Evolutionary conservation across 2,329 filamentous ascomycete species (phyloP), one percentile per base, ranked within the genome.

Genomic region (Magnaporthiopsis rhizophila): DNA sequence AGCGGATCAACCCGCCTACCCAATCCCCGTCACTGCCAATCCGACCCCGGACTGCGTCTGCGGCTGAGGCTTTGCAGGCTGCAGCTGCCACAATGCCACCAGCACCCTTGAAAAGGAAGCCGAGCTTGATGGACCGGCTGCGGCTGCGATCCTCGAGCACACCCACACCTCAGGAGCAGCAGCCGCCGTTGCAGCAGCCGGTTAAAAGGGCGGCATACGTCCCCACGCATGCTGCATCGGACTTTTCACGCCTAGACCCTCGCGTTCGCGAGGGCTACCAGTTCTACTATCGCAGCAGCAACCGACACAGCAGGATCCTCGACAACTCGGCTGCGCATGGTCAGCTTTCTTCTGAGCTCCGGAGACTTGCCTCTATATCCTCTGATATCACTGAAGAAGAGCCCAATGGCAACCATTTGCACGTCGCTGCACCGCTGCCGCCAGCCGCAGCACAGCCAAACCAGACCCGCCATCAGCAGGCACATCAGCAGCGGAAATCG

Each of bases 151-250:
- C 58, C 58, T 12, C 58, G 21, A 28, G 26, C 26, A 64, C 36
- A 26, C 18, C 24, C 26, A 9, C 34, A 4, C n/a, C 53, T 3
- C n/a, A 11, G 53, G 32, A 26, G 21, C 13, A 32, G 12, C 61
- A 56, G 15, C 24, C 50, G 45, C 28, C n/a, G n/a, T n/a, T 45
- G 26, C 15, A 7, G 15, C 26, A 34, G 34, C 34, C 24, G 26
- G n/a, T 34, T n/a, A 34, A 36, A 58, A 59, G n/a, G 9, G 36
- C 64, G 12, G 28, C 28, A 4, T 68, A 68, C 34, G 63, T 68
- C 0, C 67, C 67, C 1, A 63, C 18, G 56, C 67, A 68, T 45
- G 67, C 67, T 5, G 67, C 50, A 12, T 34, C 65, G 12, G 67
- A 68, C 57, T 67, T 65, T 58, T 59, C 63, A 7, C 60, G 62